Evolutionary conservation across 2,329 filamentous ascomycete species (phyloP).

Genomic region (Aureobasidium lini): DNA sequence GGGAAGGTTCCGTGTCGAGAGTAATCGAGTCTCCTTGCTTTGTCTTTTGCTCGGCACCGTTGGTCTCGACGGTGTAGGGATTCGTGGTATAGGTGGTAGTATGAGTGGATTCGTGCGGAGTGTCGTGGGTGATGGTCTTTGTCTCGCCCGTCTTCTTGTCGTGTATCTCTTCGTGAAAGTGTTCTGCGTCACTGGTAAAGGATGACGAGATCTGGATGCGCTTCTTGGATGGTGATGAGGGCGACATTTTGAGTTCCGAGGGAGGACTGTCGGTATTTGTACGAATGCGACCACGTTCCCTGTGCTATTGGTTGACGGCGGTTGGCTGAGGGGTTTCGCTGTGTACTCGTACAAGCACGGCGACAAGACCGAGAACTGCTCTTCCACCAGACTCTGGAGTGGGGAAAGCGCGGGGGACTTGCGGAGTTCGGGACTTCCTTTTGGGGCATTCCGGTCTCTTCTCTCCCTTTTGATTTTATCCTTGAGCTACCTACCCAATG

Average conservation of each 20-base stretch:
- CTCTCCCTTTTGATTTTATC: neutral
- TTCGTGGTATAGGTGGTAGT: slow-evolving; percentile 30
- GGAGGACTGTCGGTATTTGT: neutral
- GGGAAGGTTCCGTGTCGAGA: slow-evolving; percentile 16
- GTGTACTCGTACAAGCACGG: neutral
- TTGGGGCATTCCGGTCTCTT: neutral
- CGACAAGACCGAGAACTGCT: neutral
- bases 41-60: slow-evolving; percentile 26
- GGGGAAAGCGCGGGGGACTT: neutral
- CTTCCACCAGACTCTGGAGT: neutral
- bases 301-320: neutral
- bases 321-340: neutral
- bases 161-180: slow-evolving; percentile 31
- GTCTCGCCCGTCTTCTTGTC: slow-evolving; percentile 30
- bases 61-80: slow-evolving; percentile 26
- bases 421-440: neutral
- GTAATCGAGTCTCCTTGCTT: slow-evolving; percentile 6
- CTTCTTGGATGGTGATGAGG: slow-evolving; percentile 7
- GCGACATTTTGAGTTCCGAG: neutral
- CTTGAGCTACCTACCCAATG: neutral
- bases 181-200: slow-evolving; percentile 22
- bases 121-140: slow-evolving; percentile 29
- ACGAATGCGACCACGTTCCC: neutral
- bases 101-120: slow-evolving; percentile 27
- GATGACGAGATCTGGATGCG: slow-evolving; percentile 14